Evolutionary conservation across 306 rosid genomes (phyloP), one percentile per base, ranked within the genome.

Genomic region (Prosopis cineraria): DNA sequence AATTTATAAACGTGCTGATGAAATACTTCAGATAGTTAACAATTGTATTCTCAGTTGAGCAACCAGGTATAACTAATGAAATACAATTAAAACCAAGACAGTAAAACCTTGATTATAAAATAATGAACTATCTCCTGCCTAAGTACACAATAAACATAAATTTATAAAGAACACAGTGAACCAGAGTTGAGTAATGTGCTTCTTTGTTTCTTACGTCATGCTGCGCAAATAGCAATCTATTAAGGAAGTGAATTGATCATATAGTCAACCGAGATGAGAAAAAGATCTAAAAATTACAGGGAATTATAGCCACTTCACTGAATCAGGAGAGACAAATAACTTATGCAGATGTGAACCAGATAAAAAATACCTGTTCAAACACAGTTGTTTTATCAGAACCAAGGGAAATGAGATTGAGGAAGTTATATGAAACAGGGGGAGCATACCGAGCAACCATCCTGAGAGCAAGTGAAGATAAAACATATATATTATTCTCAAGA

Each of bases 381-480:
- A 90, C 82, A 68, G 98, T 94, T 65, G 70, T 55, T 71, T 60
- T 84, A 24, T 84, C 14, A 74, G 72, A 48, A 71, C 74, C 91
- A 47, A 92, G 91, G 58, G 89, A 90, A 79, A 92, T 90, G 80
- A 92, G 97, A 81, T 94, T 94, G 82, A 94, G 97, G 85, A 89
- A 94, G 85, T 94, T 94, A 90, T 90, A 94, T 1, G 98, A 94
- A 74, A 94, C 76, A 12, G 98, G 97, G 83, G 98, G 97, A 40
- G 98, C 98, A 87, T 94, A 94, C 74, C 97, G 95, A 83, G 98
- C 98, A 40, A 94, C 93, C 98, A 94, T 92, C 76, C 98, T 94
- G 87, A 47, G 7, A 85, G 62, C 60, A 82, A 74, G 83, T n/a
- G 44, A 69, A 47, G 72, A 72, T 75, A 64, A 79, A 39, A 52